These are phyloP conservation scores for Colletotrichum sp. DNA, from an alignment of 2,329 filamentous ascomycete species.

Conservation along the genomic window DNA sequence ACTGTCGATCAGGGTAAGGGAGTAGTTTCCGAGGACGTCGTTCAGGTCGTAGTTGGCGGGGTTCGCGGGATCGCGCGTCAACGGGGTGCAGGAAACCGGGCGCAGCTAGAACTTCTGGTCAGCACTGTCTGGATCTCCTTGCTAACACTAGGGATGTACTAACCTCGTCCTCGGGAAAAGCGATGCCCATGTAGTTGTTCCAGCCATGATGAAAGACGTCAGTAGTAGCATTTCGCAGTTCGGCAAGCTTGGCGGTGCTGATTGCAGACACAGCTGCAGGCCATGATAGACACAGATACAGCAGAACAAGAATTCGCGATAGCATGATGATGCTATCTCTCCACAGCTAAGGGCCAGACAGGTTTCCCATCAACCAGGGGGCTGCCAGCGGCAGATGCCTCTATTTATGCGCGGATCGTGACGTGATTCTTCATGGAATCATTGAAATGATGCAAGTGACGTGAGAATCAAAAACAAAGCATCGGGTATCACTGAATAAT, in stretches of 20 bases:
- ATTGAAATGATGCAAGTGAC: background rate
- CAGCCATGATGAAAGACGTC: conserved; percentile 97
- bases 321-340: conserved; percentile 25
- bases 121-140: background rate
- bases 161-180: conserved; percentile 94
- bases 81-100: conserved; percentile 81
- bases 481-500: background rate
- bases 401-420: conserved; percentile 13
- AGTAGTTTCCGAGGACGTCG: conserved; percentile 97
- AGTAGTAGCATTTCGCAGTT: conserved; percentile 65
- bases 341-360: background rate
- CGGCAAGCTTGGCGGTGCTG: conserved; percentile 58
- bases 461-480: background rate
- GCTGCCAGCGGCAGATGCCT: conserved; percentile 20
- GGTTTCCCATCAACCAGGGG: conserved; percentile 24
- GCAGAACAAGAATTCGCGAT: conserved; percentile 24
- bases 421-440: conserved; percentile 4
- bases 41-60: conserved; percentile 86
- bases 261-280: conserved; percentile 49
- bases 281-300: conserved; percentile 41
- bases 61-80: conserved; percentile 83
- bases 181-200: conserved; percentile 91
- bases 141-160: conserved; percentile 13
- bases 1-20: conserved; percentile 92
- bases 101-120: conserved; percentile 62